Evolutionary conservation across 148 eudicot species (phyloP).

Genomic region (Mesembryanthemum crystallinum): DNA sequence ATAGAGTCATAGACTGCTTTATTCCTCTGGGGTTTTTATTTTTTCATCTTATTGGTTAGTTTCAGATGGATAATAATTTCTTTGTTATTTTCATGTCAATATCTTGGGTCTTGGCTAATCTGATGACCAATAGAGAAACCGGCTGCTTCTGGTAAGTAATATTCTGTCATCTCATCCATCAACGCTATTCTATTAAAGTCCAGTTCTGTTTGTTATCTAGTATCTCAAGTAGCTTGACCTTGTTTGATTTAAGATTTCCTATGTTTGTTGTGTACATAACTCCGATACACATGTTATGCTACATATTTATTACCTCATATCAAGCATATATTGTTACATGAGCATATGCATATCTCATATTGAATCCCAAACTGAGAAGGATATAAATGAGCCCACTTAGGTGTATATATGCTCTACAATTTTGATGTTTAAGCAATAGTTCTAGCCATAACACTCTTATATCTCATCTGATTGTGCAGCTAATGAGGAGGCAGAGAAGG

Average conservation of each 20-base stretch:
- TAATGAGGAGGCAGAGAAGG: constrained; percentile 62
- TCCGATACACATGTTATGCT: background rate
- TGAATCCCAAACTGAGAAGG: background rate
- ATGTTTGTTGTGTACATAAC: background rate
- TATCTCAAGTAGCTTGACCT: background rate
- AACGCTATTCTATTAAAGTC: background rate
- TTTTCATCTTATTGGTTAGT: constrained; percentile 20
- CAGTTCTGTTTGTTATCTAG: background rate
- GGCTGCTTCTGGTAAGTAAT: constrained; percentile 79
- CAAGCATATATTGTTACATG: background rate
- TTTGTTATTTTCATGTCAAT: constrained; percentile 25
- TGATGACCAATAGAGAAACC: constrained; percentile 75
- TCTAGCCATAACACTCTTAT: background rate
- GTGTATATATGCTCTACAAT: background rate
- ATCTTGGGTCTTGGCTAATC: constrained; percentile 35
- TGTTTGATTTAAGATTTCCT: background rate
- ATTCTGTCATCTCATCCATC: background rate
- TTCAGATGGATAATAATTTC: constrained; percentile 19
- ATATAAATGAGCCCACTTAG: background rate
- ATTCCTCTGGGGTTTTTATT: background rate
- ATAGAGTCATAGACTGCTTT: background rate
- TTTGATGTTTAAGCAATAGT: background rate
- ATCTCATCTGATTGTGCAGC: constrained; percentile 39
- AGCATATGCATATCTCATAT: background rate
- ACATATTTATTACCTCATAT: background rate